Conservation (phyloP, 2,329 filamentous ascomycete genomes). For the Cladosporium sp. region DNA sequence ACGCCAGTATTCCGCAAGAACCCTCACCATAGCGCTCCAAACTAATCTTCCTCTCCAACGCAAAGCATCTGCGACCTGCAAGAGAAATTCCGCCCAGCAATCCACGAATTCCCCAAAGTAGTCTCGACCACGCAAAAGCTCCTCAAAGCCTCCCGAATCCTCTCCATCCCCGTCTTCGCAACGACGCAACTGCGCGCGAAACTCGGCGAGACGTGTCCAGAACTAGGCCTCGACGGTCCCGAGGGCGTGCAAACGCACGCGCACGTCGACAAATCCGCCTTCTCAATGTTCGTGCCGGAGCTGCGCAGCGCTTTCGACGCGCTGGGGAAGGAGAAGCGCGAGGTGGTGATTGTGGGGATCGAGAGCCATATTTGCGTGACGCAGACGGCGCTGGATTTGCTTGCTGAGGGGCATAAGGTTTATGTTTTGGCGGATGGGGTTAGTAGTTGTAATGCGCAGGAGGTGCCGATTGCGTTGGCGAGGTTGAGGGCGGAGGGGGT, state of each 20-base stretch:
- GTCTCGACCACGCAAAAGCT: constrained; percentile 49
- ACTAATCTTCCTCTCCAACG: constrained; percentile 1
- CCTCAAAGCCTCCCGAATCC: constrained; percentile 44
- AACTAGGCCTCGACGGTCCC: constrained; percentile 54
- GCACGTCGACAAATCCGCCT: constrained; percentile 78
- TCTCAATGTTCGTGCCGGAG: constrained; percentile 78
- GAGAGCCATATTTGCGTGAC: constrained; percentile 93
- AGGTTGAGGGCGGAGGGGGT: constrained; percentile 71
- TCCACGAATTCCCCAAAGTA: constrained; percentile 79
- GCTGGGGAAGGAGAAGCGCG: constrained; percentile 40
- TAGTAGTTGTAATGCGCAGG: constrained; percentile 77
- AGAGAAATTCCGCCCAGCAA: constrained; percentile 81
- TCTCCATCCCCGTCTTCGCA: constrained; percentile 73
- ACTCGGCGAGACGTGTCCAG: constrained; percentile 72
- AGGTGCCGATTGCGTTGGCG: constrained; percentile 73
- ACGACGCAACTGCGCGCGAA: constrained; percentile 79
- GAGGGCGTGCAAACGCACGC: constrained; percentile 41
- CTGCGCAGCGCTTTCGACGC: constrained; percentile 46
- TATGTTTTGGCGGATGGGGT: constrained; percentile 88
- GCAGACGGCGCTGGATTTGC: constrained; percentile 81
- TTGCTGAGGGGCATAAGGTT: constrained; percentile 69
- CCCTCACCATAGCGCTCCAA: background rate
- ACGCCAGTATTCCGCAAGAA: constrained; percentile 1
- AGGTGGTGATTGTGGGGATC: constrained; percentile 80
- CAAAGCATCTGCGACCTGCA: constrained; percentile 86